Percentiles rank a stretch among this genome's conserved stretches.
phyloP scores from a whole-genome alignment of 371 early-diverging fungal species.

The Syncephalastrum contaminatum region DNA sequence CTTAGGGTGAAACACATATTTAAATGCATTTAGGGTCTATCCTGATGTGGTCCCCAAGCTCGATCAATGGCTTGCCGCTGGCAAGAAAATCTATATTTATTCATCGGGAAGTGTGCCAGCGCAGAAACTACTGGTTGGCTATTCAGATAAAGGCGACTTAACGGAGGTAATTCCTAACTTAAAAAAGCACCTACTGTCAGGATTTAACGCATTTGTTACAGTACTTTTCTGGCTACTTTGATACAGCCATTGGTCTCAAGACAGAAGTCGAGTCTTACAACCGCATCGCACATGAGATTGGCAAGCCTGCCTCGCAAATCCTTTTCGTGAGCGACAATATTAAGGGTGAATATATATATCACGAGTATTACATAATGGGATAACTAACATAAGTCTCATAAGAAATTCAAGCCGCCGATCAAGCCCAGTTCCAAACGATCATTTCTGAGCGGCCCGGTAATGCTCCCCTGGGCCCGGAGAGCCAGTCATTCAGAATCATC shows the following conservation, averaged over 20 bases:
- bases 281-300: conserved; percentile 72
- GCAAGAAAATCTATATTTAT: conserved; percentile 83
- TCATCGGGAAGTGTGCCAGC: conserved; percentile 92
- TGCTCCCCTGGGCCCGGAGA: conserved; percentile 46
- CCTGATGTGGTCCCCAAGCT: conserved; percentile 82
- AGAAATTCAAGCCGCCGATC: conserved; percentile 81
- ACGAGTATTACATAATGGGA: too few relatives aligned
- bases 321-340: conserved; percentile 89
- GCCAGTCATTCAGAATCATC: conserved; percentile 31
- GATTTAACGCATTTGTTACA: conserved; percentile 17
- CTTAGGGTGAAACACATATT: not conserved
- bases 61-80: conserved; percentile 60
- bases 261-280: conserved; percentile 65
- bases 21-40: conserved; percentile 59
- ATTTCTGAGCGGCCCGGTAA: conserved; percentile 83
- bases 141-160: conserved; percentile 82
- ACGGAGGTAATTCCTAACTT: conserved; percentile 41
- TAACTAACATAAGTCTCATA: too few relatives aligned
- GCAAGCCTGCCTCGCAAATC: conserved; percentile 46
- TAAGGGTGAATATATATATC: conserved; percentile 49
- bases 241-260: conserved; percentile 85
- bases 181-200: not conserved
- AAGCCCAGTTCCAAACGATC: conserved; percentile 72
- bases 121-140: conserved; percentile 88
- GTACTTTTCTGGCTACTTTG: conserved; percentile 86